Conservation (phyloP, 73 alveolate genomes). For the Paramecium caudatum region DNA sequence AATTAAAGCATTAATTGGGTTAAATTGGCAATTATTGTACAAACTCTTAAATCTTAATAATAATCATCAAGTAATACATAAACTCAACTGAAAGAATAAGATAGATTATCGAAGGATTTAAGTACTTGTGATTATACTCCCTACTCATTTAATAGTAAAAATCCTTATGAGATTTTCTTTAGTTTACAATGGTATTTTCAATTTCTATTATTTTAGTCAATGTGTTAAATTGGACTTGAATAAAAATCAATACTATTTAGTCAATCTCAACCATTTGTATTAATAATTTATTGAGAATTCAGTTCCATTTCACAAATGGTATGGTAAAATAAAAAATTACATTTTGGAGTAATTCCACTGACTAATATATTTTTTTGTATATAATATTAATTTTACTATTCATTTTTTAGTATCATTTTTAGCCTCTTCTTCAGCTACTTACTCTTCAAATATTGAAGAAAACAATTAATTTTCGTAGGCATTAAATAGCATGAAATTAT, state of each 20-base stretch:
- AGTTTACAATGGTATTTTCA: neutral
- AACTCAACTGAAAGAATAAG: too few species aligned
- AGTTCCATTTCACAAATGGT: conserved; percentile 16
- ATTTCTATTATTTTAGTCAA: neutral
- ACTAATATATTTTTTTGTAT: neutral
- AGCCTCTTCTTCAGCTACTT: neutral
- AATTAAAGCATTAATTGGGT: conserved; percentile 33
- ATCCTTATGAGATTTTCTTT: neutral
- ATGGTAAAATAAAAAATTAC: neutral
- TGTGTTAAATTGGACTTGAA: neutral
- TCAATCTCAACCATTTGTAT: neutral
- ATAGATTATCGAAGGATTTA: neutral
- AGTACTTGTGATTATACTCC: conserved; percentile 2
- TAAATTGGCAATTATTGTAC: neutral
- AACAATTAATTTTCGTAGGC: neutral
- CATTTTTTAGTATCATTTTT: neutral
- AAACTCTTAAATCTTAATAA: neutral
- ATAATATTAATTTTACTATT: neutral
- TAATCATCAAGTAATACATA: neutral
- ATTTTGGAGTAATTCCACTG: neutral
- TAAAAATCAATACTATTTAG: neutral
- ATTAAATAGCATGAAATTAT: neutral
- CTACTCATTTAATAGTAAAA: neutral
- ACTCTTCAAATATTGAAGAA: conserved; percentile 21
- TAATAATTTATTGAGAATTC: neutral